Conservation (phyloP, 495 filamentous ascomycete species). For the Bryoglossum gracile region DNA sequence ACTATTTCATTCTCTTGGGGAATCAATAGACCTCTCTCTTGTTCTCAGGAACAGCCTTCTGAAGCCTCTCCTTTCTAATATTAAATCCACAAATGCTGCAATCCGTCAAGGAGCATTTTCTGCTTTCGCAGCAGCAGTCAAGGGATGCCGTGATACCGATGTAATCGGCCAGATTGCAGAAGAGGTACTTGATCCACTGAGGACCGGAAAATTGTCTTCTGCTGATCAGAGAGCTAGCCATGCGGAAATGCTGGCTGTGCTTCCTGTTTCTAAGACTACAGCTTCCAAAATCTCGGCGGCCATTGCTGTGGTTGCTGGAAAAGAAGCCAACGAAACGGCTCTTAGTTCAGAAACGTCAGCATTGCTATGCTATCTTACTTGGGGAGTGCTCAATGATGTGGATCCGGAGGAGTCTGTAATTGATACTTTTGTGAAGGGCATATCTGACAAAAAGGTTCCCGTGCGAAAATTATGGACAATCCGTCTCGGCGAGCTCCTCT, state of each 20-base stretch:
- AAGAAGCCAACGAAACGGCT: conserved; percentile 83
- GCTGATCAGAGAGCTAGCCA: conserved; percentile 76
- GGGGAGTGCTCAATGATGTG: conserved; percentile 48
- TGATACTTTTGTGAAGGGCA: conserved; percentile 71
- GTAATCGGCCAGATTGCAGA: conserved; percentile 57
- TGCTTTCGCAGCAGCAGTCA: conserved; percentile 58
- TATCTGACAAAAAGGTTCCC: conserved; percentile 73
- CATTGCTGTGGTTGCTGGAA: conserved; percentile 55
- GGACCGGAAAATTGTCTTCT: conserved; percentile 68
- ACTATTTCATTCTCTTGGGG: conserved; percentile 60
- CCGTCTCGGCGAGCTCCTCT: conserved; percentile 64
- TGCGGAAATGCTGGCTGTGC: conserved; percentile 63
- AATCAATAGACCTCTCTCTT: conserved; percentile 66
- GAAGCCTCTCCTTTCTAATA: conserved; percentile 77
- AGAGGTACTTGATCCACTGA: conserved; percentile 72
- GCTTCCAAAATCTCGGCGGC: conserved; percentile 59
- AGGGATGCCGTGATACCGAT: conserved; percentile 48
- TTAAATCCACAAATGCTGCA: conserved; percentile 75
- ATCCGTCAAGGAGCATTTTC: conserved; percentile 69
- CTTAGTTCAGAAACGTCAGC: conserved; percentile 66
- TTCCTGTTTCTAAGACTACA: conserved; percentile 48
- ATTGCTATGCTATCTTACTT: conserved; percentile 52
- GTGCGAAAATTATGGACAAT: conserved; percentile 77
- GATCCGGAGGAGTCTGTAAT: conserved; percentile 54
- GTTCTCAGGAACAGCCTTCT: conserved; percentile 60